Conservation (phyloP, 768 basidiomycete species). For the Plicaturopsis crispa region DNA sequence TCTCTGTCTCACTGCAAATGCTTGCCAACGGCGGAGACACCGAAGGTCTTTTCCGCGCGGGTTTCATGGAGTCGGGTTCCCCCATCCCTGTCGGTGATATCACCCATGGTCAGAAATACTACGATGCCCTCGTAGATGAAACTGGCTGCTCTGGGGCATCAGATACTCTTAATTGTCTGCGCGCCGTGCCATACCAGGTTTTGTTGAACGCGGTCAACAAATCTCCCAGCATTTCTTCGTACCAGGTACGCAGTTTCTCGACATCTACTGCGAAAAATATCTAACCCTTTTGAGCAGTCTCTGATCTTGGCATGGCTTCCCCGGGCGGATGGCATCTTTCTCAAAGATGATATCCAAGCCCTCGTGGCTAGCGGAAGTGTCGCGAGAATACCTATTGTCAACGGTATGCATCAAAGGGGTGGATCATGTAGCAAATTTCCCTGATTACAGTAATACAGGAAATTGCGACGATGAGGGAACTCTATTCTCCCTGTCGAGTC, state of each 20-base stretch:
- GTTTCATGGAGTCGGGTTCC: conserved; percentile 43
- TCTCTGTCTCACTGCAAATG: conserved; percentile 46
- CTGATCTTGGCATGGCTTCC: conserved; percentile 41
- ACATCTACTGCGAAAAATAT: too few species aligned
- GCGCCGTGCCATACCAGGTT: conserved; percentile 25
- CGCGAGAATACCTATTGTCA: conserved; percentile 42
- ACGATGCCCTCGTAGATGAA: conserved; percentile 32
- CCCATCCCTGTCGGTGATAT: conserved; percentile 37
- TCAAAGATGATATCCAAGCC: conserved; percentile 35
- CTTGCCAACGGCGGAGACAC: conserved; percentile 35
- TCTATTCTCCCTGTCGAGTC: conserved; percentile 34
- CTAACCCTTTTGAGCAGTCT: too few species aligned
- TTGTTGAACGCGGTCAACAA: conserved; percentile 32
- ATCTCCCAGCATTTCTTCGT: conserved; percentile 29
- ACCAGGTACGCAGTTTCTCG: conserved; percentile 35
- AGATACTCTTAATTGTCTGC: conserved; percentile 35
- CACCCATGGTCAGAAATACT: conserved; percentile 34
- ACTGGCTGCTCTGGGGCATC: conserved; percentile 30
- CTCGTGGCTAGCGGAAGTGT: conserved; percentile 35
- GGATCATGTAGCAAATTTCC: background rate
- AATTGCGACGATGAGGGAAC: conserved; percentile 59
- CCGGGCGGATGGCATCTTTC: conserved; percentile 39
- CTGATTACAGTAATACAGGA: too few species aligned
- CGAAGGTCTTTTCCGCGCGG: conserved; percentile 39
- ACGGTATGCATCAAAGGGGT: conserved; percentile 21